Evolutionary conservation across 306 rosid species (phyloP).

Genomic region (Pyrus betulifolia): DNA sequence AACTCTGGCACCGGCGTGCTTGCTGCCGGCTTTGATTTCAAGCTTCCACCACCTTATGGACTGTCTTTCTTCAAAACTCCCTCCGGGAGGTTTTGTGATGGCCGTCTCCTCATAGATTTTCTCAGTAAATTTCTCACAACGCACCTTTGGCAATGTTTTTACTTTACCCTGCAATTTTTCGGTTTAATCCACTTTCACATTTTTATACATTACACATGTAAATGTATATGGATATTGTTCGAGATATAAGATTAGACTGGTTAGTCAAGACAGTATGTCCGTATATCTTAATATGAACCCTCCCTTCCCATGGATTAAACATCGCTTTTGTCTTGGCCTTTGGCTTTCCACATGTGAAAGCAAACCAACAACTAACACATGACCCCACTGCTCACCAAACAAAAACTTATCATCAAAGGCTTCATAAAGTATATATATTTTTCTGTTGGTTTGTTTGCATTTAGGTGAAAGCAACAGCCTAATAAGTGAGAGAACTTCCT

Average conservation of each 20-base stretch:
- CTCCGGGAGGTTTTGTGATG: slow-evolving; percentile 53
- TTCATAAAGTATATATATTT: background rate
- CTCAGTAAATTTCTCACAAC: slow-evolving; percentile 41
- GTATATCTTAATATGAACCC: background rate
- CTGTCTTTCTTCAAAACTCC: slow-evolving; percentile 47
- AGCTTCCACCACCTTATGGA: slow-evolving; percentile 48
- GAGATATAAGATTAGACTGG: background rate
- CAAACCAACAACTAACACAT: slow-evolving; percentile 20
- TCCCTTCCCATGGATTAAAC: no score
- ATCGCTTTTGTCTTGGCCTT: background rate
- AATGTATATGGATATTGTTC: background rate
- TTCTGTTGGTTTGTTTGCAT: slow-evolving; percentile 13
- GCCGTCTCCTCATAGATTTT: slow-evolving; percentile 57
- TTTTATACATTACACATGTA: background rate
- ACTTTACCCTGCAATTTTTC: background rate
- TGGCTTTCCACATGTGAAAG: slow-evolving; percentile 14
- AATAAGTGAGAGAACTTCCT: background rate
- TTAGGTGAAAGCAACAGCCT: slow-evolving; percentile 4
- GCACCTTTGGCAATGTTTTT: background rate
- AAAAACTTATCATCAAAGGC: slow-evolving; percentile 1
- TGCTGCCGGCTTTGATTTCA: slow-evolving; percentile 42
- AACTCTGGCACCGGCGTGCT: slow-evolving; percentile 82
- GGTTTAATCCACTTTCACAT: background rate
- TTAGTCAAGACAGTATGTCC: no score
- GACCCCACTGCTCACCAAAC: slow-evolving; percentile 30